A percentile compares a stretch with the other conserved stretches of the same genome.
phyloP scores from a whole-genome alignment of 73 alveolate genomes.

The Uronychia binucleata region DNA sequence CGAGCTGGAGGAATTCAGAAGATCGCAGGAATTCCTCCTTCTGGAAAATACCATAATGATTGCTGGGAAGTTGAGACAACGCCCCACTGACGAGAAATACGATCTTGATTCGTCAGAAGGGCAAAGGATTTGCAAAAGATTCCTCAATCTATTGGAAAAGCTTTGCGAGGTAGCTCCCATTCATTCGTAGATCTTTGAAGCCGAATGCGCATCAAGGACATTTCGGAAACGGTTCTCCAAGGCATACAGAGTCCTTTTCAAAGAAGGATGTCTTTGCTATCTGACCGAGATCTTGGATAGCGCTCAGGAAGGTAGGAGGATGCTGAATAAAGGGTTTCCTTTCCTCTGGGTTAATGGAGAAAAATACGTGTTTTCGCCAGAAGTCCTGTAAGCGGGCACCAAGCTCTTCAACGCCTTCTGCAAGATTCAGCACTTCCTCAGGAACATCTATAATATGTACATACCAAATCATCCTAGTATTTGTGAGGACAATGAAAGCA shows the following conservation, averaged over 20 bases:
- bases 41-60: slow-evolving; percentile 79
- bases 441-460: slow-evolving; percentile 65
- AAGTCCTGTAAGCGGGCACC: slow-evolving; percentile 93
- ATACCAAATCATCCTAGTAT: slow-evolving; percentile 50
- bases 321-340: too few relatives aligned
- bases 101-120: slow-evolving; percentile 87
- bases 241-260: slow-evolving; percentile 92
- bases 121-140: slow-evolving; percentile 72
- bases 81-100: slow-evolving; percentile 68
- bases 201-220: slow-evolving; percentile 46
- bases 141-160: slow-evolving; percentile 73
- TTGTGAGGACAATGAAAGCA: slow-evolving; percentile 62
- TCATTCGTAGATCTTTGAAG: background rate
- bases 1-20: slow-evolving; percentile 83
- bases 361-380: slow-evolving; percentile 90
- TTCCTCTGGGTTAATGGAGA: slow-evolving; percentile 94
- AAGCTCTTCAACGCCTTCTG: slow-evolving; percentile 82
- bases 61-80: slow-evolving; percentile 64
- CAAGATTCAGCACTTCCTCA: slow-evolving; percentile 71
- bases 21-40: slow-evolving; percentile 74
- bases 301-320: slow-evolving; percentile 97
- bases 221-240: slow-evolving; percentile 86
- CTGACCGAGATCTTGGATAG: slow-evolving; percentile 97
- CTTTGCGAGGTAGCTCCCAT: slow-evolving; percentile 54
- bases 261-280: slow-evolving; percentile 90